Evolutionary conservation across 1,284 basidiomycete species (phyloP).

Genomic region (Kalmanozyma brasiliensis): DNA sequence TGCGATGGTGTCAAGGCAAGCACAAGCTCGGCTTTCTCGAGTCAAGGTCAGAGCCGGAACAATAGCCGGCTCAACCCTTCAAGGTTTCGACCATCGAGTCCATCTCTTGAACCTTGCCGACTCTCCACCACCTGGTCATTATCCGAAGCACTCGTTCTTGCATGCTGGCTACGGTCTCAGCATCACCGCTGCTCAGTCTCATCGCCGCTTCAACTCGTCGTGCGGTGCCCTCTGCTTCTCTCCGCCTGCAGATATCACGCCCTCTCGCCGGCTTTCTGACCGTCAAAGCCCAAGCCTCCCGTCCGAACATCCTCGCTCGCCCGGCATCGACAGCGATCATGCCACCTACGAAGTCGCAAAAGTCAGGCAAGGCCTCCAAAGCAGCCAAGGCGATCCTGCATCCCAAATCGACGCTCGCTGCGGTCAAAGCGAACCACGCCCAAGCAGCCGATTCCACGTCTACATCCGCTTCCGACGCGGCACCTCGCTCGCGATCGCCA

Average conservation of each 20-base stretch:
- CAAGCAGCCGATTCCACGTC: conserved; percentile 12
- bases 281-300: background rate
- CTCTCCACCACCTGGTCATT: background rate
- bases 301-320: background rate
- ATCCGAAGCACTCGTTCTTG: background rate
- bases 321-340: conserved; percentile 3
- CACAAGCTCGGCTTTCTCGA: too few species aligned
- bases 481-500: conserved; percentile 3
- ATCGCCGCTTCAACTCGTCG: conserved; percentile 11
- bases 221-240: background rate
- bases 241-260: background rate
- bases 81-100: background rate
- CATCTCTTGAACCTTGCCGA: background rate
- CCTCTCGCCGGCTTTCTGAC: background rate
- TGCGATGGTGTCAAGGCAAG: conserved; percentile 4
- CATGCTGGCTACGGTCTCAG: conserved; percentile 13
- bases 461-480: background rate
- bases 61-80: too few species aligned
- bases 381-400: conserved; percentile 41
- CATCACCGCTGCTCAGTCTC: conserved; percentile 12
- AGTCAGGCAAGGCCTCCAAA: conserved; percentile 31
- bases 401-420: conserved; percentile 33
- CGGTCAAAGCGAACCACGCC: conserved; percentile 20
- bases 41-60: too few species aligned
- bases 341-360: conserved; percentile 21